phyloP scores from a whole-genome alignment of 2,329 filamentous ascomycete genomes.

The Metarhizium humberi region DNA sequence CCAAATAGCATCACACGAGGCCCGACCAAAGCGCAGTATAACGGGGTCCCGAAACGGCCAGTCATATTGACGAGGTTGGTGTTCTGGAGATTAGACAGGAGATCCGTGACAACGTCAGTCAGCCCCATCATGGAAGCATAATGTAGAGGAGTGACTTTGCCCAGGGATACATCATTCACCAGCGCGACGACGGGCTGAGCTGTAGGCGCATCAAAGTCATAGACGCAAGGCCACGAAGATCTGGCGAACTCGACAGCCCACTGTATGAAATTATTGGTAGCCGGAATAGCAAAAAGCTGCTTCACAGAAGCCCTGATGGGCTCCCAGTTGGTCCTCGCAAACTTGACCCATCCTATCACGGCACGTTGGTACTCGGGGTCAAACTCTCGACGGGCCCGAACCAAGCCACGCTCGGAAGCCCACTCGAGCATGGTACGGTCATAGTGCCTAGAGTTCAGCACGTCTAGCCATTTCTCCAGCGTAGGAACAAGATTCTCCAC shows the following conservation, averaged over 20 bases:
- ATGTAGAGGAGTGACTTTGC: conserved; percentile 21
- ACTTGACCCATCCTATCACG: neutral
- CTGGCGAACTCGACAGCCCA: conserved; percentile 27
- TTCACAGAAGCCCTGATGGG: neutral
- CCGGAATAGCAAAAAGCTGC: neutral
- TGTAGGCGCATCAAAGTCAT: conserved; percentile 2
- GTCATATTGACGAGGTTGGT: conserved; percentile 11
- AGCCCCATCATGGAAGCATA: conserved; percentile 24
- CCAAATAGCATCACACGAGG: conserved; percentile 14
- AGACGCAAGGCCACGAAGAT: conserved; percentile 16
- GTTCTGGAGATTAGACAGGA: conserved; percentile 11
- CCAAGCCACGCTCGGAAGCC: neutral
- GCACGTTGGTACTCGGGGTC: neutral
- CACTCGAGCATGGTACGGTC: neutral
- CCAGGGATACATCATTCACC: conserved; percentile 16
- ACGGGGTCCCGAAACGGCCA: conserved; percentile 19
- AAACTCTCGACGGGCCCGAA: neutral
- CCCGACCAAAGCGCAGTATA: conserved; percentile 26
- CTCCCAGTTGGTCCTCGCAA: neutral
- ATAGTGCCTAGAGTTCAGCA: neutral
- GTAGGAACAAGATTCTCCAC: neutral
- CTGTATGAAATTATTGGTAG: conserved; percentile 22
- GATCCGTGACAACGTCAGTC: conserved; percentile 16
- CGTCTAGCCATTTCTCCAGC: neutral
- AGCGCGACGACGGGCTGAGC: conserved; percentile 9